Base-by-base conservation (phyloP, 2,329 filamentous ascomycete species). In the Elsinoe arachidis region DNA sequence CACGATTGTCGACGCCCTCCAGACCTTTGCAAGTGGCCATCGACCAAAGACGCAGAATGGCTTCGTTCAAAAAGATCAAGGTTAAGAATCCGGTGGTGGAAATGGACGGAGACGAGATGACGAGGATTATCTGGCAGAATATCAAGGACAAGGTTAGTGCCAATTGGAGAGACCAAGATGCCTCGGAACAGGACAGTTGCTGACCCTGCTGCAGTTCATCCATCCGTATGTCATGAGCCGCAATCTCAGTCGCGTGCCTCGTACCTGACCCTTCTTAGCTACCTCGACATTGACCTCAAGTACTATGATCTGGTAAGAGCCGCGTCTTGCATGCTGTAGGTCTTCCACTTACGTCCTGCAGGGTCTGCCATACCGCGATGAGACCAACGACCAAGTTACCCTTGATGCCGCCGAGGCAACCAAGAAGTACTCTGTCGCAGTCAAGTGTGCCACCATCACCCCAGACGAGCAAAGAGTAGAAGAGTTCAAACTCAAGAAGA, bases 381-480 rank as follows among this genome's bases (percentile, higher is more conserved):
- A 95, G 82, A 97, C 93, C 72, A 85, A 95, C 73, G 93, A 97
- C 75, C 82, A 96, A 79, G 92, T 99, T 75, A 99, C 93, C 62
- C 73, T 91, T 66, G 93, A 97, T 70, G 88, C 92, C 57, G 93
- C 93, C 57, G 90, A 96, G 78, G 93, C 93, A 43, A 97, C 97
- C 79, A 91, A 96, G 83, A 96, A 96, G 81, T 96, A 97, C 81
- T 90, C 87, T 60, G 93, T 99, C 57, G 93, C 92, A 74, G 90
- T 99, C 78, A 99, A 99, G 82, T 99, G 93, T 75, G 93, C 93
- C 64, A 99, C 93, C 72, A 99, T 99, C 78, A 99, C 93, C 43
- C 93, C 93, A 38, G 93, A 99, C 72, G 93, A 99, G 82, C 87
- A 84, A 63, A 87, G 93, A 72, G 92, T 99, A 30, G 82, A 97